A percentile compares a stretch with the other conserved stretches of the same genome.
phyloP scores from a whole-genome alignment of 495 filamentous ascomycete species.

The Neurospora sp. region DNA sequence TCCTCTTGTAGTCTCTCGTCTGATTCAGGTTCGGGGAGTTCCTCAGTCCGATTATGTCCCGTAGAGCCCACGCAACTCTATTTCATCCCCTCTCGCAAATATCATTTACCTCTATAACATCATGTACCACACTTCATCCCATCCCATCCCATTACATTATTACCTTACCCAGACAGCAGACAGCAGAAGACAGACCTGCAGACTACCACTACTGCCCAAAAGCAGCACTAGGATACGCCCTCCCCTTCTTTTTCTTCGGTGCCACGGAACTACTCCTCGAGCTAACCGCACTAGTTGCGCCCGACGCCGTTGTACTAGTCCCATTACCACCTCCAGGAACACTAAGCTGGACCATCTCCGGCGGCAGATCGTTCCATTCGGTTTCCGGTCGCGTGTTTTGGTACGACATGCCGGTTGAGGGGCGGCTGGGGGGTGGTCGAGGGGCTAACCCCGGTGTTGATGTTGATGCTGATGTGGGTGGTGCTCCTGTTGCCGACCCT shows the following conservation, averaged over 20 bases:
- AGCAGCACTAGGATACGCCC: slow-evolving; percentile 42
- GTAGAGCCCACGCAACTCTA: not conserved
- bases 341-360: slow-evolving; percentile 32
- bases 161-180: no score
- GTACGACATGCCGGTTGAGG: slow-evolving; percentile 29
- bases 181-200: not conserved
- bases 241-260: slow-evolving; percentile 35
- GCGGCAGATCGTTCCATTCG: slow-evolving; percentile 50
- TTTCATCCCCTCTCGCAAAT: not conserved
- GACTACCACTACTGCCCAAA: slow-evolving; percentile 34
- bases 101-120: not conserved
- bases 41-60: not conserved
- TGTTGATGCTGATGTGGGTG: not conserved
- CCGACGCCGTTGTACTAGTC: not conserved
- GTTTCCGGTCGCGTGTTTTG: slow-evolving; percentile 40
- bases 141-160: not conserved
- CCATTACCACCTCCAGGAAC: not conserved
- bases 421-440: slow-evolving; percentile 7
- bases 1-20: not conserved
- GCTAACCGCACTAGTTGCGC: slow-evolving; percentile 22
- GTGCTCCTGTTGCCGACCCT: not conserved
- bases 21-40: not conserved
- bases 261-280: slow-evolving; percentile 37
- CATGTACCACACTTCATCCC: not conserved
- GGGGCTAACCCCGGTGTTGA: not conserved